Conservation (phyloP, 805 yeast genomes). For the Cyberlindnera mississippiensis region DNA sequence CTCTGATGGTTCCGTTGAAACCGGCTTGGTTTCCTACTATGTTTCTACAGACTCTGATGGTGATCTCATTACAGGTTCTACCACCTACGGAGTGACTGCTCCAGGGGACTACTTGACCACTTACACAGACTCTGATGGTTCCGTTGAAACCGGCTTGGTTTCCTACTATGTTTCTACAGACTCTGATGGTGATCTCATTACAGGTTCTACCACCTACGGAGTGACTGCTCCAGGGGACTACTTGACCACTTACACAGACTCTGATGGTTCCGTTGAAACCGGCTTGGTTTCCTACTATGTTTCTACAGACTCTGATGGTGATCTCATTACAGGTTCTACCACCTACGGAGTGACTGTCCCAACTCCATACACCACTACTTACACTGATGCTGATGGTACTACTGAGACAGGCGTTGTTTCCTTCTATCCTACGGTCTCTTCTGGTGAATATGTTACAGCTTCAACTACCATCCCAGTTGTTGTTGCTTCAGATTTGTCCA, state of each 20-base stretch:
- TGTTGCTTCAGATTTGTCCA: not conserved
- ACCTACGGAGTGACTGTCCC: too few species aligned
- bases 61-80: slow-evolving; percentile 4
- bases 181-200: slow-evolving; percentile 5
- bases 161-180: slow-evolving; percentile 3
- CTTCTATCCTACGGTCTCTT: not conserved
- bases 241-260: slow-evolving; percentile 2
- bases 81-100: slow-evolving; percentile 2
- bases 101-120: slow-evolving; percentile 6
- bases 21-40: slow-evolving; percentile 9
- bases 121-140: slow-evolving; percentile 5
- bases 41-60: slow-evolving; percentile 10
- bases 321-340: too few species aligned
- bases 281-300: slow-evolving; percentile 8
- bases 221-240: slow-evolving; percentile 4
- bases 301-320: slow-evolving; percentile 3
- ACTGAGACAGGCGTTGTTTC: not conserved
- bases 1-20: slow-evolving; percentile 6
- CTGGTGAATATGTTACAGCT: not conserved
- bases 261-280: not conserved
- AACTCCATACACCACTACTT: too few species aligned
- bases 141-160: slow-evolving; percentile 2
- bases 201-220: slow-evolving; percentile 2
- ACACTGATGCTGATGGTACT: not conserved
- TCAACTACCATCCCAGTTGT: not conserved